Conservation (phyloP, 176 grass and related monocot genomes). For the Ensete glaucum region DNA sequence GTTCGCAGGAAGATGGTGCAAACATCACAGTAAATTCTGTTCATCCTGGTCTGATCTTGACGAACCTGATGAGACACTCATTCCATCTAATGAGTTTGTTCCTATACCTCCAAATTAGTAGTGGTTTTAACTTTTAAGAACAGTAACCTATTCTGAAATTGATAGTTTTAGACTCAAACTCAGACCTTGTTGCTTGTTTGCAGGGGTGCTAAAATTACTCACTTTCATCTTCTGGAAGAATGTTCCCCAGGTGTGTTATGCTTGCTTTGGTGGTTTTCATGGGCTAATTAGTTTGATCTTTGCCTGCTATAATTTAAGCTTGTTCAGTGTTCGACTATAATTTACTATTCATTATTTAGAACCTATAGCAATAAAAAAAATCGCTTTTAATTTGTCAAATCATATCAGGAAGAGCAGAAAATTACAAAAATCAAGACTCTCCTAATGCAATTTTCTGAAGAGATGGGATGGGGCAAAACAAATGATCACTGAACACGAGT, state of each 20-base stretch:
- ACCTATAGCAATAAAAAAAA: too few relatives aligned
- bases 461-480: too few relatives aligned
- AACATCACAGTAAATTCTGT: constrained; percentile 77
- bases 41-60: constrained; percentile 96
- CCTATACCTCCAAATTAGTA: neutral
- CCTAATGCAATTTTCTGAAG: too few relatives aligned
- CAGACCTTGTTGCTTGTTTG: constrained; percentile 17
- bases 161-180: neutral
- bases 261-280: neutral
- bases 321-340: too few relatives aligned
- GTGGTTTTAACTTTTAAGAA: neutral
- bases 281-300: too few relatives aligned
- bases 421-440: too few relatives aligned
- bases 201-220: constrained; percentile 44
- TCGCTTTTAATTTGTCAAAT: too few relatives aligned
- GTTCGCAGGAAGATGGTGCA: constrained; percentile 67
- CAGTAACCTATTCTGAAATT: constrained; percentile 3
- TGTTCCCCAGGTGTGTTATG: constrained; percentile 56
- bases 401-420: too few relatives aligned
- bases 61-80: constrained; percentile 88
- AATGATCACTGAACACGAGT: too few relatives aligned
- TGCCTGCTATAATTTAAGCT: too few relatives aligned
- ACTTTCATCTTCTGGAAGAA: constrained; percentile 84
- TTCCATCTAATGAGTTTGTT: constrained; percentile 63
- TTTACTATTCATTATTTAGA: too few relatives aligned